phyloP scores from a whole-genome alignment of 2,329 filamentous ascomycete genomes.

The Ascochyta fabae region DNA sequence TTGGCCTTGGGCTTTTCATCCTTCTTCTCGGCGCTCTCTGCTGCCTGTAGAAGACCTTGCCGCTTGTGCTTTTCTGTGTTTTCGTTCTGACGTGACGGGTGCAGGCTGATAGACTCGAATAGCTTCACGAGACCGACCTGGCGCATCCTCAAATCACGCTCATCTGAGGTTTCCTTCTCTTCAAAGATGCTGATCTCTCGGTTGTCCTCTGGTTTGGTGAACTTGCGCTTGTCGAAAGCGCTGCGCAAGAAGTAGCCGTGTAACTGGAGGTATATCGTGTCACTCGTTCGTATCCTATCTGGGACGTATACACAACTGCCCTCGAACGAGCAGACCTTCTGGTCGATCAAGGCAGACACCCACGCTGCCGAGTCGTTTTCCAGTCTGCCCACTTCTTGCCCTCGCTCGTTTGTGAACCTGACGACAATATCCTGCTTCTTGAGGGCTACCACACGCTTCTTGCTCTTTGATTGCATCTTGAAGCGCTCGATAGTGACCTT shows the following conservation, averaged over 20 bases:
- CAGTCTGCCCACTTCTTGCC: conserved; percentile 84
- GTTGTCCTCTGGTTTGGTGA: conserved; percentile 71
- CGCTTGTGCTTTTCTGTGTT: conserved; percentile 78
- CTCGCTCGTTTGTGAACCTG: conserved; percentile 80
- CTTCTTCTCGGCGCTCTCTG: conserved; percentile 80
- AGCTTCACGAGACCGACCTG: conserved; percentile 89
- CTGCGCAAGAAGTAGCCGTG: conserved; percentile 75
- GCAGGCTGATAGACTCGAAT: conserved; percentile 85
- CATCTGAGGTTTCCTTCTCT: conserved; percentile 82
- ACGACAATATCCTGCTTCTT: conserved; percentile 85
- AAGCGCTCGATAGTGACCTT: conserved; percentile 85
- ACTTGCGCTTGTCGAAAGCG: conserved; percentile 72
- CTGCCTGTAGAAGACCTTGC: conserved; percentile 84
- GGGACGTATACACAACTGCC: conserved; percentile 89
- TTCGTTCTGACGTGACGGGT: conserved; percentile 76
- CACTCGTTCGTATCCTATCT: conserved; percentile 83
- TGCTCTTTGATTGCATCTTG: conserved; percentile 67
- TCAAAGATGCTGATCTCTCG: conserved; percentile 78
- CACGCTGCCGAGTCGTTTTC: conserved; percentile 87
- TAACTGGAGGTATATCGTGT: conserved; percentile 92
- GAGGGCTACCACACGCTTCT: conserved; percentile 59
- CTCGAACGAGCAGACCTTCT: conserved; percentile 85
- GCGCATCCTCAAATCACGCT: conserved; percentile 80
- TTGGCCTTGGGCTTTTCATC: conserved; percentile 56
- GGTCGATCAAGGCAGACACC: conserved; percentile 91